Evolutionary conservation across 2,329 filamentous ascomycete genomes (phyloP).

Genomic region (Akanthomyces muscarius): DNA sequence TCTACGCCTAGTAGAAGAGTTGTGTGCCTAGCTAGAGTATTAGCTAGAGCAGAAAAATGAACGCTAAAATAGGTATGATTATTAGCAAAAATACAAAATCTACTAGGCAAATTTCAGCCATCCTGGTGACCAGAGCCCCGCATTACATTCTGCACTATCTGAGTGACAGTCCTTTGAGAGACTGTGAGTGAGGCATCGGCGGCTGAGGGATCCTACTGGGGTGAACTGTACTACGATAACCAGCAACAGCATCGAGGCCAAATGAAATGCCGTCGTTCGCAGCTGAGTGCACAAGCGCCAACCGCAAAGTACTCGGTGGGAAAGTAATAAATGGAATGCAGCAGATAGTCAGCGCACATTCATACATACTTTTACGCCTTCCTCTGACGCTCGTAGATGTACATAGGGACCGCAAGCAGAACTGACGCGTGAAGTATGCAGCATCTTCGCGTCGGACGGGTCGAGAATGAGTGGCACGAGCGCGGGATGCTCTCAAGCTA

Average conservation of each 20-base stretch:
- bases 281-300: not conserved
- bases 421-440: not conserved
- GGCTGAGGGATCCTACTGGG: not conserved
- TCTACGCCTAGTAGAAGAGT: no score
- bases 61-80: no score
- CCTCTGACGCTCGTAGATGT: not conserved
- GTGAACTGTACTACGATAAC: not conserved
- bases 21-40: no score
- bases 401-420: not conserved
- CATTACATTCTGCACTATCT: not conserved
- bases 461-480: not conserved
- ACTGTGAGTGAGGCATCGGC: not conserved
- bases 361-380: not conserved
- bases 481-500: not conserved
- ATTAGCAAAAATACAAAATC: no score
- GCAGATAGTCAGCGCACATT: not conserved
- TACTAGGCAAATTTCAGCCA: no score
- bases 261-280: not conserved
- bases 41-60: no score
- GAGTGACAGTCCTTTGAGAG: not conserved
- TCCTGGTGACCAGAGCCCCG: not conserved
- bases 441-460: not conserved
- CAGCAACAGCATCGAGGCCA: not conserved
- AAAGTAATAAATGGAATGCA: not conserved
- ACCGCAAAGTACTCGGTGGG: not conserved